These are phyloP conservation scores for Yarrowia bubula DNA, from an alignment of 805 yeast genomes.

Conservation along the genomic window DNA sequence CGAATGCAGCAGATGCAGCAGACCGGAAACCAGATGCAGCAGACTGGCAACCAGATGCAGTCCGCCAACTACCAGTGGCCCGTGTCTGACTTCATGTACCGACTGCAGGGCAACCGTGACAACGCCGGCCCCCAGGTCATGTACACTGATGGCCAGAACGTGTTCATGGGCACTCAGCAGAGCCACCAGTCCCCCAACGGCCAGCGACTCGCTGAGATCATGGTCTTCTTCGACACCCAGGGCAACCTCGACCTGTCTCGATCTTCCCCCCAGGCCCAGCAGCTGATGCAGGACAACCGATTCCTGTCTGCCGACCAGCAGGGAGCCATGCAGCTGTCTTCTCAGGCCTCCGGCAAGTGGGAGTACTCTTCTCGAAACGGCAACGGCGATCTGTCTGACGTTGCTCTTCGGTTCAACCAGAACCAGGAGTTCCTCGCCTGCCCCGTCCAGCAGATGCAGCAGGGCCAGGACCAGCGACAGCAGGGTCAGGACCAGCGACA, in stretches of 20 bases:
- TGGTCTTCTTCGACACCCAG: conserved; percentile 15
- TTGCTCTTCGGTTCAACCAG: conserved; percentile 14
- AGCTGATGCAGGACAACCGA: background rate
- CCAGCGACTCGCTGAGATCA: background rate
- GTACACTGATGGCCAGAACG: conserved; percentile 8
- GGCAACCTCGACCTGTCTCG: conserved; percentile 12
- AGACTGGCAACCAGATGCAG: conserved; percentile 6
- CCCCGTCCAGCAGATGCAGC: conserved; percentile 14
- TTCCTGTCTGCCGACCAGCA: background rate
- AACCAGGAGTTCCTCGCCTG: conserved; percentile 18
- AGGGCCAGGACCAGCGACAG: conserved; percentile 12
- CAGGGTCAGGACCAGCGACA: background rate
- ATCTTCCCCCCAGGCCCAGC: background rate
- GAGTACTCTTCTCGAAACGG: conserved; percentile 1
- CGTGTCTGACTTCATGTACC: conserved; percentile 7
- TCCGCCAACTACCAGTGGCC: conserved; percentile 10
- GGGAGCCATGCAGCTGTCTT: conserved; percentile 9
- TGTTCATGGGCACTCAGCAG: conserved; percentile 10
- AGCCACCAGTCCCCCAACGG: background rate
- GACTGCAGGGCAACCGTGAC: background rate
- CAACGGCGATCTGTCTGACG: background rate
- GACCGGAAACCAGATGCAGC: background rate
- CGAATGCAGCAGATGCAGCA: background rate
- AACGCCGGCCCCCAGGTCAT: background rate
- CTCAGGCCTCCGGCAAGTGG: conserved; percentile 1